These are phyloP conservation scores for Tuber umbilicatum DNA, from an alignment of 495 filamentous ascomycete genomes.

Conservation along the genomic window DNA sequence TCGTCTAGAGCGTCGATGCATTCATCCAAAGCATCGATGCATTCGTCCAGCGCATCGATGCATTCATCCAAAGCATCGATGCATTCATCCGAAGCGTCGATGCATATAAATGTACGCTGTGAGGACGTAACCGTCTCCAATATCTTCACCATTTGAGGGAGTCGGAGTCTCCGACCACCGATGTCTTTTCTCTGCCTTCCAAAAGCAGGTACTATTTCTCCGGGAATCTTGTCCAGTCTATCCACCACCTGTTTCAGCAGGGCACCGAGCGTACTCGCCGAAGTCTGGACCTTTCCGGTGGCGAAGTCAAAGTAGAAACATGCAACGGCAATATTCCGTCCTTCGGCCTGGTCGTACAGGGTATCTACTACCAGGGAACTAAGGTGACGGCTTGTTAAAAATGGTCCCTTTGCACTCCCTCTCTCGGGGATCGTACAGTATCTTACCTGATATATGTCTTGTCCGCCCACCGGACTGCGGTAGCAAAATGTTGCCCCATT, in stretches of 20 bases:
- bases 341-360: not conserved
- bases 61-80: not conserved
- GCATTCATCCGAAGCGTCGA: not conserved
- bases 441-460: not conserved
- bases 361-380: slow-evolving; percentile 1
- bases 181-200: slow-evolving; percentile 6
- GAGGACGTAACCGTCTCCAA: not conserved
- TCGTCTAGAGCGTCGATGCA: not conserved
- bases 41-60: not conserved
- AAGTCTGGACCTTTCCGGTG: not conserved
- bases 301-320: not conserved
- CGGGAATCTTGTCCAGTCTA: not conserved
- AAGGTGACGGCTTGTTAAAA: not conserved
- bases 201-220: not conserved
- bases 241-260: slow-evolving; percentile 3
- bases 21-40: not conserved
- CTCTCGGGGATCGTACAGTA: not conserved
- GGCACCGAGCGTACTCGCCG: not conserved
- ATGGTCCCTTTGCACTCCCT: not conserved
- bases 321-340: not conserved
- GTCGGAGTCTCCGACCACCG: not conserved
- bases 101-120: slow-evolving; percentile 1
- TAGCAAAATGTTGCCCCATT: not conserved
- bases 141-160: not conserved
- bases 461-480: not conserved